Percentiles rank a stretch among this genome's conserved stretches.
These are phyloP conservation scores for Termitomyces sp. DNA, from an alignment of 768 basidiomycete species.

Conservation along the genomic window DNA sequence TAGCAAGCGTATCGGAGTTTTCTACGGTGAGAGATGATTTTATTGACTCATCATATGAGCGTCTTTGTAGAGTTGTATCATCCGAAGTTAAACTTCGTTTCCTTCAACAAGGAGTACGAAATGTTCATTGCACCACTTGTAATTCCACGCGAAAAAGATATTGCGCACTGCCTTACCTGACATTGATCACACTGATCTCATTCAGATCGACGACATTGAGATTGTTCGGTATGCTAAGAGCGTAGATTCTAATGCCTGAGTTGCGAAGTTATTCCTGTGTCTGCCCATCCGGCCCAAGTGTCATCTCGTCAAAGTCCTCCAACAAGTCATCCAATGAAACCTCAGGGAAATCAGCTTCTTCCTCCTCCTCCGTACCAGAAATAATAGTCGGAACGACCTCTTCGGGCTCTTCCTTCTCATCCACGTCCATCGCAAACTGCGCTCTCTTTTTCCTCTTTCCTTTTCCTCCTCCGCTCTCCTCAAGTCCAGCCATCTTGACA, in stretches of 20 bases:
- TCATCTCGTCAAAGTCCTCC: conserved; percentile 92
- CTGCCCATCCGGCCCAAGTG: conserved; percentile 43
- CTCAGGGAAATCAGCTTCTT: conserved; percentile 86
- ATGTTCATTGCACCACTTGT: too few relatives aligned
- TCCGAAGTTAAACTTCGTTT: too few relatives aligned
- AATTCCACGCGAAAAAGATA: too few relatives aligned
- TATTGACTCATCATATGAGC: too few relatives aligned
- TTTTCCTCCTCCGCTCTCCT: conserved; percentile 14
- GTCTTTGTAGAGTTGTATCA: too few relatives aligned
- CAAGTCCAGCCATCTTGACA: conserved; percentile 48
- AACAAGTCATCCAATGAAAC: conserved; percentile 80
- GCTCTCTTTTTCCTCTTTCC: conserved; percentile 36
- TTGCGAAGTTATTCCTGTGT: conserved; percentile 1
- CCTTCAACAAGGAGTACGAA: too few relatives aligned
- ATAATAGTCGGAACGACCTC: conserved; percentile 16
- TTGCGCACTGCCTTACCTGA: too few relatives aligned
- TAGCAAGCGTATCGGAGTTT: too few relatives aligned
- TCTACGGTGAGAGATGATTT: too few relatives aligned
- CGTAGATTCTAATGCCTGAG: not conserved
- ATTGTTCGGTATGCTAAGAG: not conserved
- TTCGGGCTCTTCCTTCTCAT: conserved; percentile 31
- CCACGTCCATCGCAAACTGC: conserved; percentile 68
- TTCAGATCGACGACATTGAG: too few relatives aligned
- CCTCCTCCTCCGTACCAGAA: conserved; percentile 37
- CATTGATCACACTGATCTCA: too few relatives aligned